Conservation (phyloP, 805 yeast species). For the Maudiozyma pseudohumilis region DNA sequence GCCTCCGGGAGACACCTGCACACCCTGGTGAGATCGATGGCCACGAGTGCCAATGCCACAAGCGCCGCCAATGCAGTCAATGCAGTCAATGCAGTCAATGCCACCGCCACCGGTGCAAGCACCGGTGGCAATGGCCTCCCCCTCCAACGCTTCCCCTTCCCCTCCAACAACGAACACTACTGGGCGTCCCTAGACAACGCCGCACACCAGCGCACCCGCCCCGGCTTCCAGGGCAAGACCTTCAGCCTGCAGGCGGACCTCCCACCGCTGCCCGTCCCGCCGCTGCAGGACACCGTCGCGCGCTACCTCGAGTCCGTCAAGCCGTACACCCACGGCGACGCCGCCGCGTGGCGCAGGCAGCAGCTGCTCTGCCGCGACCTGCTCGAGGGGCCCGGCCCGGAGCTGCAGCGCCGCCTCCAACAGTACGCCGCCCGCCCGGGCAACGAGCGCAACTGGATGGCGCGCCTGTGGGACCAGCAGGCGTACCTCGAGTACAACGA, state of each 20-base stretch:
- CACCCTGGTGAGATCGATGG: too few relatives aligned
- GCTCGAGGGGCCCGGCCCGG: conserved; percentile 54
- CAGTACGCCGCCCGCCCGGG: conserved; percentile 50
- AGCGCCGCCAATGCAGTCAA: too few relatives aligned
- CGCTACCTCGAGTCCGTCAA: conserved; percentile 63
- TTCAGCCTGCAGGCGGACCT: conserved; percentile 61
- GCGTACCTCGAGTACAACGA: conserved; percentile 87
- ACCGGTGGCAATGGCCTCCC: too few relatives aligned
- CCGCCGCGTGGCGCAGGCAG: conserved; percentile 42
- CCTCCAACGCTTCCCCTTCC: too few relatives aligned
- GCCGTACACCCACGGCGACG: conserved; percentile 48
- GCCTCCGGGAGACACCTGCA: too few relatives aligned
- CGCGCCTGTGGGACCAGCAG: conserved; percentile 87
- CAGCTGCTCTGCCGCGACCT: conserved; percentile 56
- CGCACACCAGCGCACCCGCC: conserved; percentile 14
- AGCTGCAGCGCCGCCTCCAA: conserved; percentile 55
- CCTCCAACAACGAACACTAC: too few relatives aligned
- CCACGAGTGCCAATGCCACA: too few relatives aligned
- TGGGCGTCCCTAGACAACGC: conserved; percentile 17
- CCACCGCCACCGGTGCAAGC: too few relatives aligned
- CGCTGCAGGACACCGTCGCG: conserved; percentile 56
- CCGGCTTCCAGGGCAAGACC: conserved; percentile 48
- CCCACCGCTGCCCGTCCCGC: conserved; percentile 84
- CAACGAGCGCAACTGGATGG: conserved; percentile 72
- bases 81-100: too few relatives aligned